These are phyloP conservation scores for Eremomyces bilateralis DNA, from an alignment of 495 filamentous ascomycete species.

Conservation along the genomic window DNA sequence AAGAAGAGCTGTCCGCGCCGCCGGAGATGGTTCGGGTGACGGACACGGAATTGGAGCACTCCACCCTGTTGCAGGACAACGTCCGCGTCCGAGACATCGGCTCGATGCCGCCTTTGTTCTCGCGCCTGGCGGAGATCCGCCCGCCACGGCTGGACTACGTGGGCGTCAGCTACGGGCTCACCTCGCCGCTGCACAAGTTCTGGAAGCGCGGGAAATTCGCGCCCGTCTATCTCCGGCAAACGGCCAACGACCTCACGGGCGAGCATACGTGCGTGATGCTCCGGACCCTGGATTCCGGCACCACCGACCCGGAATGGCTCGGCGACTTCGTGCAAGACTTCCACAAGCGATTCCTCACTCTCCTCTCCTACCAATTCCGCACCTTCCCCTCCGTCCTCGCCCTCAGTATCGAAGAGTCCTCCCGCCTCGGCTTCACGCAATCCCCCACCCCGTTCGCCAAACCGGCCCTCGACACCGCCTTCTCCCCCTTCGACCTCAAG, in stretches of 20 bases:
- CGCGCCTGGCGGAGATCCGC: constrained; percentile 64
- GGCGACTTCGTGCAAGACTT: constrained; percentile 83
- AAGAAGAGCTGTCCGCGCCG: constrained; percentile 23
- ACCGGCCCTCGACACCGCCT: constrained; percentile 41
- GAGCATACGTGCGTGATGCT: constrained; percentile 98
- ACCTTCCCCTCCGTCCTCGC: constrained; percentile 62
- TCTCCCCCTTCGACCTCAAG: constrained; percentile 88
- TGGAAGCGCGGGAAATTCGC: constrained; percentile 78
- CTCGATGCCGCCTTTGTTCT: constrained; percentile 80
- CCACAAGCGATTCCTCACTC: constrained; percentile 67
- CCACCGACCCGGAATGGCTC: constrained; percentile 36
- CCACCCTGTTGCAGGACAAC: constrained; percentile 63
- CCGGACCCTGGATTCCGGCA: constrained; percentile 32
- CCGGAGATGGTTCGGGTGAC: constrained; percentile 57
- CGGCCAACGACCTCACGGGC: constrained; percentile 84
- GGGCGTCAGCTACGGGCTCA: constrained; percentile 89
- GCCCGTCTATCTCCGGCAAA: constrained; percentile 90
- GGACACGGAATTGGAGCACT: constrained; percentile 58
- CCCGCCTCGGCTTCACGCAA: constrained; percentile 46
- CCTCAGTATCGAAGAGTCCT: constrained; percentile 73
- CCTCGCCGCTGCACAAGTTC: constrained; percentile 75
- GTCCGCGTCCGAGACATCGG: constrained; percentile 78
- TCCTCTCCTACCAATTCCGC: constrained; percentile 83
- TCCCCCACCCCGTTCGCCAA: constrained; percentile 21
- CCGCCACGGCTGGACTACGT: constrained; percentile 74